Percentiles rank a stretch among this genome's conserved stretches.
Conservation (phyloP, 805 yeast species). For the Yarrowia sp. region DNA sequence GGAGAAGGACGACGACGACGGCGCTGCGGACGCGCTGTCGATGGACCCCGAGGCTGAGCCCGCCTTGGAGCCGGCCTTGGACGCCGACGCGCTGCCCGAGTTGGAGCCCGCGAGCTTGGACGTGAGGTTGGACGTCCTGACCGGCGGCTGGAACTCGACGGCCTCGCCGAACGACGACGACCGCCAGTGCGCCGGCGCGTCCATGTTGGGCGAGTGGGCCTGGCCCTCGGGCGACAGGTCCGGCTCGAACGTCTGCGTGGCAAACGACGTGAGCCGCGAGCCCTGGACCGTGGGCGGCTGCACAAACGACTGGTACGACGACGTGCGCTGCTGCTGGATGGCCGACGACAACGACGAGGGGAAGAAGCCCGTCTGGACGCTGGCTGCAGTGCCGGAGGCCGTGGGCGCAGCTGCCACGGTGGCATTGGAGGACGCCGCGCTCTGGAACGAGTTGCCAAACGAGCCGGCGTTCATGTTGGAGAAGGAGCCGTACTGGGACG, state of each 20-base stretch:
- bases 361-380: conserved; percentile 42
- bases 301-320: conserved; percentile 37
- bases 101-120: conserved; percentile 44
- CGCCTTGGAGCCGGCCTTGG: neutral
- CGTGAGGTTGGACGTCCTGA: conserved; percentile 29
- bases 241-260: conserved; percentile 35
- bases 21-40: neutral
- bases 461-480: conserved; percentile 4
- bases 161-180: conserved; percentile 17
- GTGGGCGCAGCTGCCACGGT: neutral
- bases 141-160: conserved; percentile 17
- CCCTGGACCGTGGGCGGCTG: conserved; percentile 22
- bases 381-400: conserved; percentile 7
- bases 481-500: neutral
- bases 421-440: neutral
- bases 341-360: conserved; percentile 48
- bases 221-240: conserved; percentile 29
- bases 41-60: neutral
- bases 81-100: conserved; percentile 45
- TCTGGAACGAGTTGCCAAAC: conserved; percentile 10
- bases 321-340: conserved; percentile 34
- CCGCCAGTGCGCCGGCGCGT: conserved; percentile 34
- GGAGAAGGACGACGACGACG: conserved; percentile 1
- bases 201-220: conserved; percentile 35
- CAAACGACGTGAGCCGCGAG: conserved; percentile 36